These are phyloP conservation scores for Euphorbia peplus DNA, from an alignment of 345 rosid species.

Conservation along the genomic window DNA sequence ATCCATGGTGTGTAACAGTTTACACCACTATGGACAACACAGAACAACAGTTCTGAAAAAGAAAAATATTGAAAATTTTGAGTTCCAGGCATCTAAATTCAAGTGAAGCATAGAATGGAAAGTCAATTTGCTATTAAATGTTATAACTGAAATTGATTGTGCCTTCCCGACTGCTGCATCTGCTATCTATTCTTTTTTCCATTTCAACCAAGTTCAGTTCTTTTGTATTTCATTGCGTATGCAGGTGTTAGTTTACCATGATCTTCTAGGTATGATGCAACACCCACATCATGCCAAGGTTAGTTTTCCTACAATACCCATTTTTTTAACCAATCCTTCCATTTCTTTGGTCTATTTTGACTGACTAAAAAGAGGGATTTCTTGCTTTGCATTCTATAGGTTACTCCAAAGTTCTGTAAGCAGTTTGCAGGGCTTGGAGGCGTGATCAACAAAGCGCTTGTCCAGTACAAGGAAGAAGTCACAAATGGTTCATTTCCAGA, in stretches of 20 bases:
- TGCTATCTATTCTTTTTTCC: not conserved
- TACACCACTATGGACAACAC: not conserved
- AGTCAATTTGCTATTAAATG: not conserved
- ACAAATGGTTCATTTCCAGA: slow-evolving; percentile 65
- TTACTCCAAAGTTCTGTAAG: slow-evolving; percentile 89
- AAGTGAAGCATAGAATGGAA: slow-evolving; percentile 2
- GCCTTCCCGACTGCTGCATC: not conserved
- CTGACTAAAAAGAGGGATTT: not conserved
- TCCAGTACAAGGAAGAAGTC: slow-evolving; percentile 79
- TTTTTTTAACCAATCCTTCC: slow-evolving; percentile 1
- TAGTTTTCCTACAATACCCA: not conserved
- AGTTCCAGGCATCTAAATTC: not conserved
- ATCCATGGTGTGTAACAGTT: not conserved
- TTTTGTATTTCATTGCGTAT: slow-evolving; percentile 3
- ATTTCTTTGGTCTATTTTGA: not conserved
- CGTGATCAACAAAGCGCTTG: slow-evolving; percentile 66
- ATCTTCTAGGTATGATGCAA: slow-evolving; percentile 89
- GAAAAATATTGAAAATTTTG: too few species aligned
- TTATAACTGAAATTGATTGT: not conserved
- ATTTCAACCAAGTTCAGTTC: not conserved
- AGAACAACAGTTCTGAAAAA: not conserved
- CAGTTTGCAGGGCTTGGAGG: slow-evolving; percentile 74
- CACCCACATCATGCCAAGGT: slow-evolving; percentile 99
- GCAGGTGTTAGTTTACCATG: slow-evolving; percentile 88
- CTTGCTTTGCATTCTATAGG: slow-evolving; percentile 38